A percentile compares a stretch with the other conserved stretches of the same genome.
These are phyloP conservation scores for Amphibolis antarctica DNA, from an alignment of 106 monocot genomes.

Conservation along the genomic window DNA sequence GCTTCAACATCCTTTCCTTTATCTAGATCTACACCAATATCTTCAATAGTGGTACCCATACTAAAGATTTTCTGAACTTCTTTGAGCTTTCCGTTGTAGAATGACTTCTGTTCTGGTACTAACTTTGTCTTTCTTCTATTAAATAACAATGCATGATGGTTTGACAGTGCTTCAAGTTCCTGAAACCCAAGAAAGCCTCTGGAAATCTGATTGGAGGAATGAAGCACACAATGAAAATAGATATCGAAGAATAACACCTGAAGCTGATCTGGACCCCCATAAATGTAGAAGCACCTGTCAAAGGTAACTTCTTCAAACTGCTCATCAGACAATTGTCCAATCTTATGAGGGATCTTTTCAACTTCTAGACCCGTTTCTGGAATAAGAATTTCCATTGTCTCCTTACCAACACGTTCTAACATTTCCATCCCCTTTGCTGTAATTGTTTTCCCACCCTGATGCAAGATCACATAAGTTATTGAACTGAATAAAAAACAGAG, in stretches of 20 bases:
- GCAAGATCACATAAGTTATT: not conserved
- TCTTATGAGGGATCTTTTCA: slow-evolving; percentile 32
- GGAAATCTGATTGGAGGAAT: slow-evolving; percentile 1
- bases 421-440: slow-evolving; percentile 78
- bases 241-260: slow-evolving; percentile 35
- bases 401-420: slow-evolving; percentile 83
- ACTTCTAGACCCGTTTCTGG: slow-evolving; percentile 70
- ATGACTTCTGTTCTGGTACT: slow-evolving; percentile 49
- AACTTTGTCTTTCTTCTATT: slow-evolving; percentile 79
- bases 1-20: slow-evolving; percentile 57
- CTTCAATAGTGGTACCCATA: slow-evolving; percentile 41
- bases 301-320: slow-evolving; percentile 81
- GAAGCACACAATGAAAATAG: not conserved
- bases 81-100: slow-evolving; percentile 68
- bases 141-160: slow-evolving; percentile 66
- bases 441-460: slow-evolving; percentile 61
- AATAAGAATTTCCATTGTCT: slow-evolving; percentile 76
- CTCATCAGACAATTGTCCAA: slow-evolving; percentile 36
- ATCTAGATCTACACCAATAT: slow-evolving; percentile 23
- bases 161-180: slow-evolving; percentile 88
- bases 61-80: slow-evolving; percentile 58
- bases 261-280: slow-evolving; percentile 88
- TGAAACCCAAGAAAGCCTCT: slow-evolving; percentile 11
- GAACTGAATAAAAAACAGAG: not conserved
- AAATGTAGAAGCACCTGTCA: slow-evolving; percentile 93